phyloP scores from a whole-genome alignment of 2,329 filamentous ascomycete species.

The Daldinia eschscholtzii region DNA sequence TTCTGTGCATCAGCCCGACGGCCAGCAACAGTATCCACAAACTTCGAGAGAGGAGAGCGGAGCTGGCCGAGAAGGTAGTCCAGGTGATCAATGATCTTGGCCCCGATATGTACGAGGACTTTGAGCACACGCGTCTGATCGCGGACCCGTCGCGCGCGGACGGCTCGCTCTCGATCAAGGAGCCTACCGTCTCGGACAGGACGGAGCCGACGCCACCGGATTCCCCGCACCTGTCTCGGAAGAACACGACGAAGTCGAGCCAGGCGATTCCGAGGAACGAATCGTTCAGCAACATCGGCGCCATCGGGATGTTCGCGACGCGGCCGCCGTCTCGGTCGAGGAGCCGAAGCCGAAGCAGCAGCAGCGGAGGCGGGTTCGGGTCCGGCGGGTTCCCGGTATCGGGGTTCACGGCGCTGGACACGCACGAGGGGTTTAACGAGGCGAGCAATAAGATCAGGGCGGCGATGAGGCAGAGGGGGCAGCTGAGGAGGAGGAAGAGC shows the following conservation, averaged over 20 bases:
- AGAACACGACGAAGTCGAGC: conserved; percentile 67
- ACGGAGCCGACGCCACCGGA: conserved; percentile 49
- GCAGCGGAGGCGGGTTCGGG: conserved; percentile 73
- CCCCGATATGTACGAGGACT: conserved; percentile 97
- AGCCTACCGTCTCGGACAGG: conserved; percentile 48
- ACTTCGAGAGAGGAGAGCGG: conserved; percentile 77
- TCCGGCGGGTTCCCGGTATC: conserved; percentile 74
- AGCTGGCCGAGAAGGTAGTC: conserved; percentile 85
- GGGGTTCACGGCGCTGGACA: conserved; percentile 76
- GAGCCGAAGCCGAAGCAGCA: conserved; percentile 50
- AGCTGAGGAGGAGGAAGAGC: conserved; percentile 69
- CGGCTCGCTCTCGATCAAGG: conserved; percentile 49
- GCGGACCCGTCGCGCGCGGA: conserved; percentile 62
- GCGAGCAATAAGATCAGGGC: conserved; percentile 86
- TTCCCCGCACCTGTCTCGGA: conserved; percentile 55
- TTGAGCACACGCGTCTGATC: conserved; percentile 80
- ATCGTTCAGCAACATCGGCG: conserved; percentile 90
- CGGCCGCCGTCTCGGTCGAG: conserved; percentile 83
- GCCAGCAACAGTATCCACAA: conserved; percentile 87
- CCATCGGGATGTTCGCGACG: conserved; percentile 90
- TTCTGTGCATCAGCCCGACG: conserved; percentile 85
- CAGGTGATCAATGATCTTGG: conserved; percentile 95
- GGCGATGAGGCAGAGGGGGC: conserved; percentile 84
- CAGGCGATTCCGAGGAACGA: conserved; percentile 82
- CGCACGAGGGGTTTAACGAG: conserved; percentile 80